A percentile compares a stretch with the other conserved stretches of the same genome.
Conservation (phyloP, 495 filamentous ascomycete species). For the Aspergillus asperescens region DNA sequence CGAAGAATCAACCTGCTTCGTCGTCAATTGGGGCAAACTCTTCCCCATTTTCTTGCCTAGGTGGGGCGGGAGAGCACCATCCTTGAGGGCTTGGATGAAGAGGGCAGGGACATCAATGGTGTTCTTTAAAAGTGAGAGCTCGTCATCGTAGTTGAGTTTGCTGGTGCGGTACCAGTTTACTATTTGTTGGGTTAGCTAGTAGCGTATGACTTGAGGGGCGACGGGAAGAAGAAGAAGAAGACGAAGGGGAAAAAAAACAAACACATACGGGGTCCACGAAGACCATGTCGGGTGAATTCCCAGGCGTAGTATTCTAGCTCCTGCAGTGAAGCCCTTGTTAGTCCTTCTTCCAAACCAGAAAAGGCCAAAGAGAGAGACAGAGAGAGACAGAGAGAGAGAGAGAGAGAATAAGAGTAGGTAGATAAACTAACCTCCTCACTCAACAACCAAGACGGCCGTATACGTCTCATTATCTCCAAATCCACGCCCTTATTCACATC, state of each 20-base stretch:
- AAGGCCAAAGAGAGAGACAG: neutral
- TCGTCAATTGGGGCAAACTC: slow-evolving; percentile 54
- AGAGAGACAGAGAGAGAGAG: neutral
- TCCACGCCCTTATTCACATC: slow-evolving; percentile 51
- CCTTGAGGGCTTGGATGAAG: slow-evolving; percentile 66
- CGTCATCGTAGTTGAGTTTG: slow-evolving; percentile 70
- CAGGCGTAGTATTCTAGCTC: slow-evolving; percentile 72
- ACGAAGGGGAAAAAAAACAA: neutral
- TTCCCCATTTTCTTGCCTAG: slow-evolving; percentile 65
- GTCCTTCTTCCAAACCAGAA: neutral
- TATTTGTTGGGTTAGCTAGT: slow-evolving; percentile 17
- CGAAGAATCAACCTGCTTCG: slow-evolving; percentile 51
- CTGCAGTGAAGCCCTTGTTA: slow-evolving; percentile 25
- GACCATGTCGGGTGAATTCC: slow-evolving; percentile 62
- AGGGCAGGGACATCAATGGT: slow-evolving; percentile 64
- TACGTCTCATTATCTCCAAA: slow-evolving; percentile 44
- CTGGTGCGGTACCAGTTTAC: slow-evolving; percentile 79
- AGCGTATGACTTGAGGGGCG: neutral
- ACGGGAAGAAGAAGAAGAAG: neutral
- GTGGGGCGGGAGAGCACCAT: slow-evolving; percentile 59
- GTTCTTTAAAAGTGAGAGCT: slow-evolving; percentile 46
- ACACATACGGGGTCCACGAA: slow-evolving; percentile 65
- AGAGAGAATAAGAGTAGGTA: neutral
- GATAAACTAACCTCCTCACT: slow-evolving; percentile 47
- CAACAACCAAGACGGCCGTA: slow-evolving; percentile 51